Base-by-base conservation (phyloP, 2,329 filamentous ascomycete genomes). In the Aureobasidium sp. region DNA sequence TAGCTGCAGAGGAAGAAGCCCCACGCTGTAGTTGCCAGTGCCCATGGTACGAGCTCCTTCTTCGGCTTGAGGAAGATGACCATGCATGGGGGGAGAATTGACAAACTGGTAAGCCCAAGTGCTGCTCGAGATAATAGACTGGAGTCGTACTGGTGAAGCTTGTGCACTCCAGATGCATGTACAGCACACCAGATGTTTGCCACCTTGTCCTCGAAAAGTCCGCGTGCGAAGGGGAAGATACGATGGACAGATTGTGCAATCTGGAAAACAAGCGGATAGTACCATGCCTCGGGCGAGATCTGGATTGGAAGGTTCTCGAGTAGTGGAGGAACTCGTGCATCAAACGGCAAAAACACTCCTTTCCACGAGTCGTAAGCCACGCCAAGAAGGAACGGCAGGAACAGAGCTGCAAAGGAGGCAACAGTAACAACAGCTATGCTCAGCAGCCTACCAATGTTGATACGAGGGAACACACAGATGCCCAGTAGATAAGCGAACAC, bases 1-100 rank as follows among this genome's bases (percentile, higher is more conserved):
- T 95, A 99, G 68, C 90, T 95, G 76, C 95, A 97, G 17, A 99
- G 79, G 73, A 97, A 99, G 78, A 99, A 99, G 0, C 88, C 93
- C 94, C 94, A 99, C 1, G 92, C 89, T 0, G 89, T 91, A 1
- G 88, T 82, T 1, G 92, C 87, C 61, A 97, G 84, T 0, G 89
- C 89, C 37, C 89, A 81, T 0, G 91, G 91, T 15, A 97, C 75
- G 4, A 94, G 79, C 43, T 86, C 83, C 67, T 87, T 92, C 50
- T 84, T 83, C 0, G 94, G 94, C 53, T 85, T 85, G 60, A 90
- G 71, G 70, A 96, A 89, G 29, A 97, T 80, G 53, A 96, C 80
- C 4, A 87, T 67, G 69, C 91, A 96, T 0, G 93, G 87, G 0
- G 90, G 86, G 0, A 88, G 72, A 61, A 96, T 95, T 1, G 90